These are phyloP conservation scores for Fusarium tupiense DNA, from an alignment of 2,329 filamentous ascomycete species.

Conservation along the genomic window DNA sequence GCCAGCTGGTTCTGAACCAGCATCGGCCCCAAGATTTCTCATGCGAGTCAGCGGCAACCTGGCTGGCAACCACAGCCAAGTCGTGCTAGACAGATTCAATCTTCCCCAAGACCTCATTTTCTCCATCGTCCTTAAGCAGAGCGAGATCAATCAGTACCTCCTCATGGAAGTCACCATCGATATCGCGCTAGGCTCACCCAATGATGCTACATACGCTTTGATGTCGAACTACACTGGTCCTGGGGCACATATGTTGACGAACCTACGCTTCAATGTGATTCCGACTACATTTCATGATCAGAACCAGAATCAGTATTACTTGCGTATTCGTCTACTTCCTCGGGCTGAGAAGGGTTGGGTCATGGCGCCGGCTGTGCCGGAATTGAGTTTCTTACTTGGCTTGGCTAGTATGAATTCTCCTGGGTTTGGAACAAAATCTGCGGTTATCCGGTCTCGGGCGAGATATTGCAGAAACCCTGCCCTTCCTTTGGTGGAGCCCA, in stretches of 20 bases:
- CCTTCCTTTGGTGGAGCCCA: not conserved
- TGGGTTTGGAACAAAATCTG: not conserved
- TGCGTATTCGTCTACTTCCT: not conserved
- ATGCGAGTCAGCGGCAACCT: not conserved
- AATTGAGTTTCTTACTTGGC: not conserved
- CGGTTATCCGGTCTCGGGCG: not conserved
- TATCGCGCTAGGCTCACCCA: not conserved
- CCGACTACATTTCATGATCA: not conserved
- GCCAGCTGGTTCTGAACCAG: not conserved
- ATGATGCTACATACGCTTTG: not conserved
- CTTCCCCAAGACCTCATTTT: not conserved
- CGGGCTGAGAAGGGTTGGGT: not conserved
- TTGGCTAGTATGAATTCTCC: not conserved
- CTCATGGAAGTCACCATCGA: not conserved
- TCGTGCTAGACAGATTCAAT: not conserved
- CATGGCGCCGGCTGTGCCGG: not conserved
- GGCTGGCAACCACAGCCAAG: not conserved
- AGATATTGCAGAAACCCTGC: slow-evolving; percentile 3
- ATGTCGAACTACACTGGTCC: slow-evolving; percentile 1
- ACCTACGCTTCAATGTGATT: not conserved
- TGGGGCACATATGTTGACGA: not conserved
- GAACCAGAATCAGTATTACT: not conserved
- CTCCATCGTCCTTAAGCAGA: not conserved
- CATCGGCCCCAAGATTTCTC: not conserved
- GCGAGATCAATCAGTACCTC: not conserved